Conservation (phyloP, 768 basidiomycete genomes). For the Psilocybe sp. region DNA sequence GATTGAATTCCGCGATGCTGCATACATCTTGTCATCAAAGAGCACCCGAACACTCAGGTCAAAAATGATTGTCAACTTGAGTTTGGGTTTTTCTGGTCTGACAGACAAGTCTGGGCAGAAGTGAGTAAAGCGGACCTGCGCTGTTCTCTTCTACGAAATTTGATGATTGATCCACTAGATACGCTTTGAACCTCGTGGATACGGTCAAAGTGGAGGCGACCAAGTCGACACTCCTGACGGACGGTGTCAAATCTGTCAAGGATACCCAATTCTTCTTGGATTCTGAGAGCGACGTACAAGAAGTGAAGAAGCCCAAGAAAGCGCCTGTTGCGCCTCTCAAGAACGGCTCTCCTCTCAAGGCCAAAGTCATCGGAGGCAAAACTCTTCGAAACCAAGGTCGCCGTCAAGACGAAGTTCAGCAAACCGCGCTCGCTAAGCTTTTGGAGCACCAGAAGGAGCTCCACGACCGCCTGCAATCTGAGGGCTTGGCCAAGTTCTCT, state of each 20-base stretch:
- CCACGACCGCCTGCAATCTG: slow-evolving; percentile 70
- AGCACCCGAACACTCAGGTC: slow-evolving; percentile 67
- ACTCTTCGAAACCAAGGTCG: slow-evolving; percentile 90
- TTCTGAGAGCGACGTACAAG: slow-evolving; percentile 57
- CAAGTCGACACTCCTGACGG: slow-evolving; percentile 69
- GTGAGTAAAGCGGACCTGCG: slow-evolving; percentile 35
- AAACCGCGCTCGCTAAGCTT: slow-evolving; percentile 73
- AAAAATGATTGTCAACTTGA: slow-evolving; percentile 85
- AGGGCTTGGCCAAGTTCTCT: slow-evolving; percentile 81
- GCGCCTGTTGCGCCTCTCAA: slow-evolving; percentile 44
- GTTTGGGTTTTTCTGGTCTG: slow-evolving; percentile 83
- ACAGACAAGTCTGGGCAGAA: slow-evolving; percentile 74
- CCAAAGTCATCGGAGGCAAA: slow-evolving; percentile 78
- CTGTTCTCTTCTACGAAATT: not conserved
- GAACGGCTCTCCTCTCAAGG: slow-evolving; percentile 71
- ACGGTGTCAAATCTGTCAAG: slow-evolving; percentile 79
- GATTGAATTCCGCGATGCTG: slow-evolving; percentile 90
- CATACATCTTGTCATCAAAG: slow-evolving; percentile 80
- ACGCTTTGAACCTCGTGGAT: slow-evolving; percentile 85
- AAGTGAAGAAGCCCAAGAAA: slow-evolving; percentile 53
- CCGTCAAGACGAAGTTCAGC: slow-evolving; percentile 80
- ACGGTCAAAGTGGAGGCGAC: slow-evolving; percentile 77
- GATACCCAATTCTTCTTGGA: slow-evolving; percentile 88
- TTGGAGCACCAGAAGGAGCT: slow-evolving; percentile 86
- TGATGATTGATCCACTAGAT: slow-evolving; percentile 42